Conservation (phyloP, 306 rosid species). For the Prunus kanzakura region DNA sequence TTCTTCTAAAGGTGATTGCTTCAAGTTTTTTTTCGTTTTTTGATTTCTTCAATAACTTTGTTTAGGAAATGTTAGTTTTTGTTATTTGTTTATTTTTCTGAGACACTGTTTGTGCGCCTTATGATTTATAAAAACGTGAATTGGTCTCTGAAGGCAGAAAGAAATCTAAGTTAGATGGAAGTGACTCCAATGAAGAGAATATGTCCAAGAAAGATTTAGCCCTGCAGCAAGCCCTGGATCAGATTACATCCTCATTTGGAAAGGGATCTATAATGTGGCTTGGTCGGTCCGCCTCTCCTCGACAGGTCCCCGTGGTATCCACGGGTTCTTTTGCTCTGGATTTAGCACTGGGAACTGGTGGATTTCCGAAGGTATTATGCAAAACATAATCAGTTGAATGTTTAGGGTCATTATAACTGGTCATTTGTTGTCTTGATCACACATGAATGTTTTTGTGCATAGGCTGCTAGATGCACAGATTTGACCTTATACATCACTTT, state of each 20-base stretch:
- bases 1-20: constrained; percentile 66
- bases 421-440: not conserved
- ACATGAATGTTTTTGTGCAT: not conserved
- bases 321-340: constrained; percentile 87
- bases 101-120: not conserved
- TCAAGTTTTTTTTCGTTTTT: not conserved
- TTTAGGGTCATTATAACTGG: not conserved
- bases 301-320: constrained; percentile 68
- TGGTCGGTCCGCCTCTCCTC: constrained; percentile 53
- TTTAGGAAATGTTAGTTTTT: not conserved
- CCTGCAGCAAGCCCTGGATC: constrained; percentile 84
- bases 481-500: not conserved
- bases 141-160: constrained; percentile 47
- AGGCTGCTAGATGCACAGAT: not conserved
- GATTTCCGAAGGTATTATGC: constrained; percentile 79
- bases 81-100: not conserved
- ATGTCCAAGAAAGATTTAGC: constrained; percentile 79
- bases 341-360: constrained; percentile 74
- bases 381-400: not conserved
- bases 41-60: not conserved
- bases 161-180: constrained; percentile 68
- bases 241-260: constrained; percentile 80
- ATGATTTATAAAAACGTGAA: not conserved
- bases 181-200: constrained; percentile 63
- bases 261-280: constrained; percentile 98